A percentile compares a stretch with the other conserved stretches of the same genome.
phyloP scores from a whole-genome alignment of 2,329 filamentous ascomycete species.

The Aspergillus pseudoterreus region DNA sequence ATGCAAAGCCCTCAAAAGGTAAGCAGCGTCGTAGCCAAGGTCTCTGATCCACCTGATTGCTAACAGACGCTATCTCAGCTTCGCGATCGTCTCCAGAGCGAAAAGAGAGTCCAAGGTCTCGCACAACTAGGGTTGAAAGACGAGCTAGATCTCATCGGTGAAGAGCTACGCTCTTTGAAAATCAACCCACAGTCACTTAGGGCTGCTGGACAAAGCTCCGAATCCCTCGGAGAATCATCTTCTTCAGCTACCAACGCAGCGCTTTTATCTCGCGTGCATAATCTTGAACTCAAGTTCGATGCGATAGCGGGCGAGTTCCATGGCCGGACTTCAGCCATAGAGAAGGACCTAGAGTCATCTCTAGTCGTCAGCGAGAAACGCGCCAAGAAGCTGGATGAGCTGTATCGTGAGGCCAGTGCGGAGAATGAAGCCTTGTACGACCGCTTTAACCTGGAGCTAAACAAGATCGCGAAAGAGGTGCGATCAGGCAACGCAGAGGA shows the following conservation, averaged over 20 bases:
- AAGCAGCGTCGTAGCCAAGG: background rate
- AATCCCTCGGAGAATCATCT: slow-evolving; percentile 13
- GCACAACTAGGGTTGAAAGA: slow-evolving; percentile 67
- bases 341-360: slow-evolving; percentile 67
- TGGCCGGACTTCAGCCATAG: slow-evolving; percentile 60
- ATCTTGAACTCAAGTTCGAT: slow-evolving; percentile 66
- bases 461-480: slow-evolving; percentile 73
- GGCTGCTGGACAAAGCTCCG: slow-evolving; percentile 30
- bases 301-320: slow-evolving; percentile 56
- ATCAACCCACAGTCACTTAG: slow-evolving; percentile 32
- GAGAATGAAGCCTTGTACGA: slow-evolving; percentile 94
- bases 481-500: slow-evolving; percentile 74
- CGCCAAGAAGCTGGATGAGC: slow-evolving; percentile 75
- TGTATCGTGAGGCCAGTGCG: slow-evolving; percentile 80
- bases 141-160: slow-evolving; percentile 74
- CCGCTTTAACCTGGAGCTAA: slow-evolving; percentile 86
- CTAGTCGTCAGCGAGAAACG: slow-evolving; percentile 73
- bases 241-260: slow-evolving; percentile 17
- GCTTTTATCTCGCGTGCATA: slow-evolving; percentile 53
- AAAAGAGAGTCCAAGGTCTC: slow-evolving; percentile 69
- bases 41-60: background rate
- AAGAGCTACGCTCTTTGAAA: slow-evolving; percentile 63
- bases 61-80: slow-evolving; percentile 30
- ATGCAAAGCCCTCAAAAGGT: slow-evolving; percentile 62
- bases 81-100: slow-evolving; percentile 78